Base-by-base conservation (phyloP, 441 rosid species). In the Pelargonium citronellum region DNA sequence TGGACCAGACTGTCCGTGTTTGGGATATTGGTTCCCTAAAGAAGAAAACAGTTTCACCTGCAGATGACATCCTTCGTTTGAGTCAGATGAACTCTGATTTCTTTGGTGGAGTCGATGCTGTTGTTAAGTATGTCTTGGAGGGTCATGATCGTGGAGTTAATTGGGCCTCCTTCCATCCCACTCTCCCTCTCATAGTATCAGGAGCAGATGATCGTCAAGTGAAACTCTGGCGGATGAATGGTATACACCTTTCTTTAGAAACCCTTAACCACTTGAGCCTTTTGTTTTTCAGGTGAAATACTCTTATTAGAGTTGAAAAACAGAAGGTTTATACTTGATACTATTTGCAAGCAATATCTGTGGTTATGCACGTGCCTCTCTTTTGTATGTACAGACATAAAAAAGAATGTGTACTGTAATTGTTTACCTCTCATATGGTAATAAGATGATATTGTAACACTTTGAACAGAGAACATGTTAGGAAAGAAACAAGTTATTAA, bases 141-240 rank as follows among this genome's bases (percentile, higher is more conserved):
- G 97, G 95, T 66, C 97, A 92, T 81, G 97, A 90, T 44, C 85
- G 92, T 73, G 97, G 97, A 24, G 97, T 91, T 17, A 91, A 90
- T 78, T 92, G 96, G 97, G 96, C 98, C 76, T 69, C 98, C 64
- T 92, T 92, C 79, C 98, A 92, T 75, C 98, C 96, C 16, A 87
- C 79, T 6, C 85, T 90, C 70, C 95, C 97, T 66, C 81, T 92
- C 65, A 88, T 92, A 41, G 97, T 90, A 76, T 92, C 97, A 0
- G 96, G 96, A 63, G 92, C 96, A 20, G 91, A 92, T 82, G 97
- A 91, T 70, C 91, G 92, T 41, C 96, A 87, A 84, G 94, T 91
- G 55, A 91, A 91, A 79, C 64, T 90, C 63, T 92, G 97, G 96
- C 88, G 90, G 61, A 88, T 85, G 95, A 91, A 88, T 71, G 96